Percentiles rank a stretch among this genome's conserved stretches.
These are phyloP conservation scores for Fusarium piperis DNA, from an alignment of 2,329 filamentous ascomycete genomes.

Conservation along the genomic window DNA sequence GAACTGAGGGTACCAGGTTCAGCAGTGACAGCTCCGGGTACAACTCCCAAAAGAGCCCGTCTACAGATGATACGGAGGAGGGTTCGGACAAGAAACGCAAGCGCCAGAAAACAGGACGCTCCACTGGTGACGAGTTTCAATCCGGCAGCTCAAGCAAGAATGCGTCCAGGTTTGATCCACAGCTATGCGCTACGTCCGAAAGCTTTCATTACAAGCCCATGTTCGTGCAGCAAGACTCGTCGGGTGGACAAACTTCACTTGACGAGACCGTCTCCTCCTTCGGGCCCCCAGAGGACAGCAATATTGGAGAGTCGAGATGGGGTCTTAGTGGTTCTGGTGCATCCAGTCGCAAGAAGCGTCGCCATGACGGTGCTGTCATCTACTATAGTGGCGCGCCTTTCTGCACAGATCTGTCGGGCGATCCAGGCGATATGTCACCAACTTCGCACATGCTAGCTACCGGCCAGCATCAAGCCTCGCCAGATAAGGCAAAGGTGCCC, in stretches of 20 bases:
- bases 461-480: conserved; percentile 48
- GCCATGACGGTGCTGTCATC: conserved; percentile 78
- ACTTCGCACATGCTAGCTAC: conserved; percentile 61
- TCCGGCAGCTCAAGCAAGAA: conserved; percentile 51
- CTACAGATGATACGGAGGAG: conserved; percentile 60
- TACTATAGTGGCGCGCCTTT: conserved; percentile 85
- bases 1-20: conserved; percentile 69
- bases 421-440: conserved; percentile 61
- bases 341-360: conserved; percentile 62
- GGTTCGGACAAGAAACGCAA: conserved; percentile 57
- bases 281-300: conserved; percentile 59
- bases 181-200: conserved; percentile 52
- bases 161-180: conserved; percentile 52
- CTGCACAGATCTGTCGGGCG: conserved; percentile 81
- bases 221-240: conserved; percentile 62
- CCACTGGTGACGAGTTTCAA: conserved; percentile 47
- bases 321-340: conserved; percentile 59
- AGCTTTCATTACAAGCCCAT: conserved; percentile 73
- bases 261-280: conserved; percentile 62
- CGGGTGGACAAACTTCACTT: conserved; percentile 57
- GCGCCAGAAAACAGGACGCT: conserved; percentile 54
- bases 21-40: conserved; percentile 70
- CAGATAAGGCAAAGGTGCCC: conserved; percentile 23
- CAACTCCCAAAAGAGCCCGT: conserved; percentile 58
- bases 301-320: conserved; percentile 58